These are phyloP conservation scores for Beauveria australis DNA, from an alignment of 2,329 filamentous ascomycete genomes.

Conservation along the genomic window DNA sequence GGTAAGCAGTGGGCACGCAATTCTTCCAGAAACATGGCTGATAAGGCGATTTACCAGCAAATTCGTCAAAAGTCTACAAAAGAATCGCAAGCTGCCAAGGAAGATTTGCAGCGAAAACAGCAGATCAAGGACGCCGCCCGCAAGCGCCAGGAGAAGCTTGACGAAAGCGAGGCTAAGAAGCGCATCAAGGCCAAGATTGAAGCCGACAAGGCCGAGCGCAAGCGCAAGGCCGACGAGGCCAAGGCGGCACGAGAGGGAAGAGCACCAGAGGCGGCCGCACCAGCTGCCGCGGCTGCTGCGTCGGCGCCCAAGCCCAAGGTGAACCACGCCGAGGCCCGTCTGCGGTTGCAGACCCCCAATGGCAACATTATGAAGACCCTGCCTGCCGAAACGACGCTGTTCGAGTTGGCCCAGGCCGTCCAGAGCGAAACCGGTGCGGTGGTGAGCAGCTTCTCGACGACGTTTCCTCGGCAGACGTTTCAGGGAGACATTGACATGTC, in stretches of 20 bases:
- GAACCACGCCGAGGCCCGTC: conserved; percentile 69
- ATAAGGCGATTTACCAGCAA: conserved; percentile 33
- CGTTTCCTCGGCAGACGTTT: conserved; percentile 80
- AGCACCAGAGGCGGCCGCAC: conserved; percentile 34
- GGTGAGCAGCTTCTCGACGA: conserved; percentile 73
- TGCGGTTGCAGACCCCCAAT: conserved; percentile 66
- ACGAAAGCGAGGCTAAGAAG: conserved; percentile 78
- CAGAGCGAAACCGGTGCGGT: conserved; percentile 60
- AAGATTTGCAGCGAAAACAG: conserved; percentile 80
- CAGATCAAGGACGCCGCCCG: conserved; percentile 82
- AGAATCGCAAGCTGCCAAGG: conserved; percentile 81
- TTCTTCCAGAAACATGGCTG: conserved; percentile 6
- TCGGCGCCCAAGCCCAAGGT: conserved; percentile 53
- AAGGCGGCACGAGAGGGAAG: conserved; percentile 82
- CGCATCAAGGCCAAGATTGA: conserved; percentile 90
- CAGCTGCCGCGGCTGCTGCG: conserved; percentile 34
- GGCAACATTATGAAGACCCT: conserved; percentile 83
- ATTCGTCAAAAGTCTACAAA: conserved; percentile 81
- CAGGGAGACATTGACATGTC: conserved; percentile 65
- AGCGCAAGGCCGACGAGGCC: conserved; percentile 73
- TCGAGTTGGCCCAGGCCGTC: conserved; percentile 78
- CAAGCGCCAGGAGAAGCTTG: conserved; percentile 81
- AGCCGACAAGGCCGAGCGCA: conserved; percentile 84
- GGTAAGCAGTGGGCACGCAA: conserved; percentile 32
- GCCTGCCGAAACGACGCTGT: conserved; percentile 81